Percentiles rank a stretch among this genome's conserved stretches.
Evolutionary conservation across 768 basidiomycete species (phyloP).

Genomic region (Pluteus cervinus): DNA sequence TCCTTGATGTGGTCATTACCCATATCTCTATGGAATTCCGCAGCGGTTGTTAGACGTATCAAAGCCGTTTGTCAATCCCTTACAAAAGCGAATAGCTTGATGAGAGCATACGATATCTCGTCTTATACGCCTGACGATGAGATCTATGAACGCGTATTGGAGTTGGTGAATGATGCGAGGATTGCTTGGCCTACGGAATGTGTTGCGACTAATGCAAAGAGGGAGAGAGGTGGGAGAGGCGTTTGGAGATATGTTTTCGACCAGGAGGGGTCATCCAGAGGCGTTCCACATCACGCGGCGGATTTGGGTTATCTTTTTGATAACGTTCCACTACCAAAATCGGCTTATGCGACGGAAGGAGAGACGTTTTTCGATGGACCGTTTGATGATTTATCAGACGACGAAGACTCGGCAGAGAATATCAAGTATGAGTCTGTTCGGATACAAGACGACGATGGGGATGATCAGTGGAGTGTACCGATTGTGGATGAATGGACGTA

Average conservation of each 20-base stretch:
- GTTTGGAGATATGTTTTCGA: constrained; percentile 83
- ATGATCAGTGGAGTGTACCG: constrained; percentile 46
- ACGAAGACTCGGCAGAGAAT: constrained; percentile 11
- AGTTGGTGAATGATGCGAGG: constrained; percentile 68
- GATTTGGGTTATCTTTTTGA: constrained; percentile 79
- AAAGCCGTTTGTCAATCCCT: constrained; percentile 73
- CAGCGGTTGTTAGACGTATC: constrained; percentile 57
- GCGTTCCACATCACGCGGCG: constrained; percentile 61
- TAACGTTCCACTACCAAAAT: constrained; percentile 53
- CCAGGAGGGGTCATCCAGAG: constrained; percentile 65
- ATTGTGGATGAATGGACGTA: constrained; percentile 66
- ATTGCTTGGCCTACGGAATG: constrained; percentile 76
- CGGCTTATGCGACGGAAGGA: constrained; percentile 3
- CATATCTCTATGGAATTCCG: constrained; percentile 57
- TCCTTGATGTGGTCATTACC: constrained; percentile 57
- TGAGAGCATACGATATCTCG: constrained; percentile 69
- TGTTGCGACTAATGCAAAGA: constrained; percentile 43
- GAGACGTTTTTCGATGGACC: neutral
- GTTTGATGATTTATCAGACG: constrained; percentile 4
- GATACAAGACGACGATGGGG: constrained; percentile 14
- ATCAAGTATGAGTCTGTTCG: constrained; percentile 3
- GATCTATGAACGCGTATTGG: constrained; percentile 61
- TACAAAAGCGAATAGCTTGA: constrained; percentile 49
- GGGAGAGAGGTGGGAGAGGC: constrained; percentile 46
- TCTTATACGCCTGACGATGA: constrained; percentile 58